A percentile compares a stretch with the other conserved stretches of the same genome.
phyloP scores from a whole-genome alignment of 306 rosid species.

The Inga leiocalycina region DNA sequence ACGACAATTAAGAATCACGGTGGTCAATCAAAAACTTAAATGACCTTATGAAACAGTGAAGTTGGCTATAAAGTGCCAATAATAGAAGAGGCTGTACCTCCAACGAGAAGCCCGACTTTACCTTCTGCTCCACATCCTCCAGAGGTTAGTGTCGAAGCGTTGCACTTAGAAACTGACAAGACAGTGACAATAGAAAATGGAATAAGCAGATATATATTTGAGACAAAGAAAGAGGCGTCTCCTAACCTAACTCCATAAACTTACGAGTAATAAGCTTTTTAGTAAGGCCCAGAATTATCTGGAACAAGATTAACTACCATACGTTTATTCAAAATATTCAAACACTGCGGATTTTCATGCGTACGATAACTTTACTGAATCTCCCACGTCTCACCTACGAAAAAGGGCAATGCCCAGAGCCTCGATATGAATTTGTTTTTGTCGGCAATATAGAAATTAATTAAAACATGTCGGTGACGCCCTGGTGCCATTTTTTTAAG shows the following conservation, averaged over 20 bases:
- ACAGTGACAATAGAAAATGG: constrained; percentile 3
- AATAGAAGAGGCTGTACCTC: constrained; percentile 56
- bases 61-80: not conserved
- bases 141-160: constrained; percentile 43
- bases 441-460: constrained; percentile 8
- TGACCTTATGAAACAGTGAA: not conserved
- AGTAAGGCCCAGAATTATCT: not conserved
- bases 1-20: constrained; percentile 13
- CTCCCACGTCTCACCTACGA: not conserved
- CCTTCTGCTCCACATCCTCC: constrained; percentile 55
- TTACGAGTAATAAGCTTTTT: not conserved
- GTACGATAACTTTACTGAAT: not conserved
- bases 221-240: not conserved
- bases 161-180: constrained; percentile 57
- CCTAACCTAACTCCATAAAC: not conserved
- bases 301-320: not conserved
- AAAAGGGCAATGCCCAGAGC: not conserved
- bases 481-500: not conserved
- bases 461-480: constrained; percentile 35
- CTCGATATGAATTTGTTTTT: constrained; percentile 18
- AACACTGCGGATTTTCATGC: not conserved
- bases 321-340: not conserved
- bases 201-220: not conserved
- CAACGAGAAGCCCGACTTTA: constrained; percentile 52
- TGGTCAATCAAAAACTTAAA: constrained; percentile 1